Percentiles rank a stretch among this genome's conserved stretches.
These are phyloP conservation scores for Leccinum broughii DNA, from an alignment of 768 basidiomycete genomes.

Conservation along the genomic window DNA sequence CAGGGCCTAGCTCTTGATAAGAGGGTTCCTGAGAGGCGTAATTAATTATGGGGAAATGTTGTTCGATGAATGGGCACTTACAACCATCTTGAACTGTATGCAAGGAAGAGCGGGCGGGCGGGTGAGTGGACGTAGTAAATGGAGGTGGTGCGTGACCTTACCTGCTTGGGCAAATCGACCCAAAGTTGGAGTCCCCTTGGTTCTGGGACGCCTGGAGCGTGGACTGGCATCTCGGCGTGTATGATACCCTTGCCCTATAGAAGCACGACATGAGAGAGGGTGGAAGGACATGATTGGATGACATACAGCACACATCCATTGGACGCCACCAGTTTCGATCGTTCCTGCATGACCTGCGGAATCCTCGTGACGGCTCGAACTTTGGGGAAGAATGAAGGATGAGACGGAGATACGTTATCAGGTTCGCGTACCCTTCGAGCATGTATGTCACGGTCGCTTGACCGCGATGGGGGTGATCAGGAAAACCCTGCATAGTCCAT, in stretches of 20 bases:
- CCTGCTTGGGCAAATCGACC: constrained; percentile 77
- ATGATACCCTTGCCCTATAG: constrained; percentile 67
- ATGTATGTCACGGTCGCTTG: constrained; percentile 90
- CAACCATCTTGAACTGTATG: constrained; percentile 73
- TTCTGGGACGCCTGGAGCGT: constrained; percentile 62
- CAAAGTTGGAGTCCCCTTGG: constrained; percentile 87
- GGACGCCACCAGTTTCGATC: constrained; percentile 80
- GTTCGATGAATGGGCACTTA: constrained; percentile 27
- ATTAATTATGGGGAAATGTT: background rate
- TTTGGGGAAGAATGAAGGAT: constrained; percentile 28
- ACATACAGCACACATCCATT: constrained; percentile 90
- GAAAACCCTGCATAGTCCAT: constrained; percentile 62
- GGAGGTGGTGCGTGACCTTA: constrained; percentile 23
- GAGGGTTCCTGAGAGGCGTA: constrained; percentile 55
- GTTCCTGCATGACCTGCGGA: constrained; percentile 82
- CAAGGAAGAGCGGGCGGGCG: constrained; percentile 24
- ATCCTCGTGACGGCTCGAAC: constrained; percentile 84
- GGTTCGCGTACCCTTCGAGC: constrained; percentile 63
- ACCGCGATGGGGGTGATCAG: constrained; percentile 92
- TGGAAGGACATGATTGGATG: background rate
- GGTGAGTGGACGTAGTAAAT: constrained; percentile 16
- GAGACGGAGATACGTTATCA: background rate
- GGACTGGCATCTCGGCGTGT: constrained; percentile 88
- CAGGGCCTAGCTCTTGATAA: constrained; percentile 79
- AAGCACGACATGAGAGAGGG: background rate